These are phyloP conservation scores for Phytophthora palmivora DNA, from an alignment of 352 stramenopile species.

Conservation along the genomic window DNA sequence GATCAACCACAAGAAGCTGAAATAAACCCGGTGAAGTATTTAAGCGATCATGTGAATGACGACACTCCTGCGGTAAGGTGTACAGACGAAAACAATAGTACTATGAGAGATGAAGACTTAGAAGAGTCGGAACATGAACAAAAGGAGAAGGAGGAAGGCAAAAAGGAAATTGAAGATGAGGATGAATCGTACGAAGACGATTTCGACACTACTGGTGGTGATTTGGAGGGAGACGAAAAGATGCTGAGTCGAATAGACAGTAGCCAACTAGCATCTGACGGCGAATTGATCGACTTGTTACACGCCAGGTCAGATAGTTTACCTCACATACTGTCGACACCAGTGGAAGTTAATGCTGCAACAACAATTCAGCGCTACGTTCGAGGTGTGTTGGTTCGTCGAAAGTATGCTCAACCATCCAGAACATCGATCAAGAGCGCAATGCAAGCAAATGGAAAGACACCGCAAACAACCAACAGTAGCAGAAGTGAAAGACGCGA, in stretches of 20 bases:
- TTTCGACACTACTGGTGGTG: constrained; percentile 39
- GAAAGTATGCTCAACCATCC: neutral
- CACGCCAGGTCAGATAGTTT: constrained; percentile 20
- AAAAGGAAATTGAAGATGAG: constrained; percentile 8
- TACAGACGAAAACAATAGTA: neutral
- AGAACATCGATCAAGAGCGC: neutral
- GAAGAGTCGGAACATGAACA: neutral
- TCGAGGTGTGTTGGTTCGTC: constrained; percentile 20
- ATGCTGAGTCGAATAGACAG: constrained; percentile 16
- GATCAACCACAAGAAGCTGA: neutral
- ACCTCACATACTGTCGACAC: neutral
- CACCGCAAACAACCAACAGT: neutral
- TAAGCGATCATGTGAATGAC: neutral
- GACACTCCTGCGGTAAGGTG: too few species aligned
- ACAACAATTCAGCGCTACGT: constrained; percentile 41
- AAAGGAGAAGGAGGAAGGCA: neutral
- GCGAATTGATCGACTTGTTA: constrained; percentile 56
- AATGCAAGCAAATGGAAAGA: neutral
- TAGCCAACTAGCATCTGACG: constrained; percentile 31
- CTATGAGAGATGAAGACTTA: neutral
- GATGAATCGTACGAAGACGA: constrained; percentile 57
- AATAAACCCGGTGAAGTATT: neutral
- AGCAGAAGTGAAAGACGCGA: constrained; percentile 1
- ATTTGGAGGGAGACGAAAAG: constrained; percentile 10
- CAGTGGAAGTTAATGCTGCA: constrained; percentile 22